Evolutionary conservation across 2,329 filamentous ascomycete genomes (phyloP).

Genomic region (Hirsutella thompsonii): DNA sequence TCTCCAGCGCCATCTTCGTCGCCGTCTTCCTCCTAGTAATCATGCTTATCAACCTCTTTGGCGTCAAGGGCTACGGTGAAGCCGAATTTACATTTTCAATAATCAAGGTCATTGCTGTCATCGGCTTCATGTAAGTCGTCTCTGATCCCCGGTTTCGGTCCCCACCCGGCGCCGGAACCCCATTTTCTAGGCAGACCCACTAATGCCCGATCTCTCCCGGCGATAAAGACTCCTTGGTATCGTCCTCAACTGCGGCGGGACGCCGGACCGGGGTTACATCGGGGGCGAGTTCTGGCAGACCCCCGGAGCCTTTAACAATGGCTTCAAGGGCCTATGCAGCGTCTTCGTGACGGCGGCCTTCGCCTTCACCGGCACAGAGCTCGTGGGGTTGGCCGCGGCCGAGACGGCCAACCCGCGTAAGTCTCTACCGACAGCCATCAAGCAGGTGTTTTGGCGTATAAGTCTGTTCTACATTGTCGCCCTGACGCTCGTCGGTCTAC

Average conservation of each 20-base stretch:
- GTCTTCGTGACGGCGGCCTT: conserved; percentile 70
- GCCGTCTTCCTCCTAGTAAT: conserved; percentile 69
- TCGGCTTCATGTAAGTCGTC: conserved; percentile 66
- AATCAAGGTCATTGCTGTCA: conserved; percentile 73
- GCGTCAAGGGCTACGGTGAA: conserved; percentile 80
- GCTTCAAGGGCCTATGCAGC: conserved; percentile 71
- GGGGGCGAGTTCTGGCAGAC: conserved; percentile 64
- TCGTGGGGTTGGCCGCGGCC: conserved; percentile 64
- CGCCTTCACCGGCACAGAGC: conserved; percentile 62
- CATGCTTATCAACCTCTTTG: conserved; percentile 73
- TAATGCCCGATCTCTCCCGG: background rate
- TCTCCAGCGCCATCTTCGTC: conserved; percentile 66
- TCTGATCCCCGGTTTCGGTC: background rate
- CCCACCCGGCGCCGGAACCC: too few species aligned
- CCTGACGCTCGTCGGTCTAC: conserved; percentile 65
- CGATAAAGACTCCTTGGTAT: conserved; percentile 65
- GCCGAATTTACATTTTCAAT: conserved; percentile 81
- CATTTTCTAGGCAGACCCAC: background rate
- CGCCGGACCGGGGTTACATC: conserved; percentile 61
- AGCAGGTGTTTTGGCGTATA: conserved; percentile 94
- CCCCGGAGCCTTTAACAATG: conserved; percentile 75
- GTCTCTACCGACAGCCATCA: conserved; percentile 73
- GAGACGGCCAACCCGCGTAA: conserved; percentile 71
- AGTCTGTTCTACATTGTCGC: conserved; percentile 81
- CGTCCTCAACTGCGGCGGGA: conserved; percentile 73